Percentiles rank a stretch among this genome's conserved stretches.
Evolutionary conservation across 306 rosid species (phyloP).

Genomic region (Rubus idaeus): DNA sequence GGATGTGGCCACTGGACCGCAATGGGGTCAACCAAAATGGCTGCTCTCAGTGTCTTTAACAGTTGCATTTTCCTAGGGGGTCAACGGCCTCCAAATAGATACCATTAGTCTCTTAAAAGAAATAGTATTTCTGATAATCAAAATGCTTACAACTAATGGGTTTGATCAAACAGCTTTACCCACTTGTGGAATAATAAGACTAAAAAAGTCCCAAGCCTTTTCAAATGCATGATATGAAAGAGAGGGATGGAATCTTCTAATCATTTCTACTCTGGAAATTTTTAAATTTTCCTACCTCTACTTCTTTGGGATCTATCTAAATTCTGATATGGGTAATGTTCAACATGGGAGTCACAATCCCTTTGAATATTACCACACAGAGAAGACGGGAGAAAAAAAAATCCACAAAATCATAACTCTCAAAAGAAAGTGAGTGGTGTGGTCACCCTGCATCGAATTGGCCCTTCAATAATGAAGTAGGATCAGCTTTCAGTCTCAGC

Average conservation of each 20-base stretch:
- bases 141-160: conserved; percentile 13
- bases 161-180: conserved; percentile 40
- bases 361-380: neutral
- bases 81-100: conserved; percentile 27
- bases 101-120: neutral
- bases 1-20: conserved; percentile 31
- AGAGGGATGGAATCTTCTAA: conserved; percentile 38
- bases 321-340: conserved; percentile 20
- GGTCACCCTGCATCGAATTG: conserved; percentile 38
- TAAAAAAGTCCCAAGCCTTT: conserved; percentile 22
- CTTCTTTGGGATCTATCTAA: conserved; percentile 19
- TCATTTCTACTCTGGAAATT: conserved; percentile 39
- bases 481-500: conserved; percentile 46
- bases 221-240: conserved; percentile 44
- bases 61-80: conserved; percentile 15
- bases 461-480: conserved; percentile 43
- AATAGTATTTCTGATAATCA: neutral
- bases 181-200: conserved; percentile 35
- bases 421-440: conserved; percentile 39
- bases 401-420: conserved; percentile 15
- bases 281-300: conserved; percentile 24
- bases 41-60: conserved; percentile 19
- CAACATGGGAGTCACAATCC: conserved; percentile 17
- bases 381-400: conserved; percentile 8
- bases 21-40: conserved; percentile 41